A percentile compares a stretch with the other conserved stretches of the same genome.
phyloP scores from a whole-genome alignment of 1,284 basidiomycete genomes.

The Blastosporella zonata region DNA sequence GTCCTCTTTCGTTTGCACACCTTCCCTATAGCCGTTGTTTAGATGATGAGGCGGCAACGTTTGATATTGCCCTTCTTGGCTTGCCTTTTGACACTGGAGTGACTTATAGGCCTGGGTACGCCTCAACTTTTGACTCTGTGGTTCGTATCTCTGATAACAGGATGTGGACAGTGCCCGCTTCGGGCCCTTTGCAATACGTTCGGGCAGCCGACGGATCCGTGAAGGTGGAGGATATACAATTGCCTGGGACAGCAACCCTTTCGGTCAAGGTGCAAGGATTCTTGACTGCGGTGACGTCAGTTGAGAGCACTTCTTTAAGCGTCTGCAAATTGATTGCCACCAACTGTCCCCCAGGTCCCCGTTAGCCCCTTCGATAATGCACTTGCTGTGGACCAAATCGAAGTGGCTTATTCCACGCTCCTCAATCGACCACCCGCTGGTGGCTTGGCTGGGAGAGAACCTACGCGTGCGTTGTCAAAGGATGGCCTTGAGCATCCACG shows the following conservation, averaged over 20 bases:
- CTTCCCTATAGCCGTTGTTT: conserved; percentile 69
- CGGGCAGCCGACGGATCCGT: conserved; percentile 68
- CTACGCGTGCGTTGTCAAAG: conserved; percentile 39
- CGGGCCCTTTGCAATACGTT: conserved; percentile 78
- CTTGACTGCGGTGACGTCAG: conserved; percentile 81
- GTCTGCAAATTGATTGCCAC: neutral
- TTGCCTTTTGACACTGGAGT: conserved; percentile 81
- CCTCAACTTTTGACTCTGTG: neutral
- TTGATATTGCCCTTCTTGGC: conserved; percentile 76
- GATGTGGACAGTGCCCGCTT: conserved; percentile 58
- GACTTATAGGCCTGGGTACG: conserved; percentile 60
- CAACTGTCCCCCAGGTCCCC: conserved; percentile 49
- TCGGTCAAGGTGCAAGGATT: conserved; percentile 51
- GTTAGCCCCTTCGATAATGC: conserved; percentile 71
- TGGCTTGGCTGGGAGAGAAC: conserved; percentile 24
- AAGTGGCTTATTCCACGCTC: conserved; percentile 72
- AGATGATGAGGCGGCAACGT: conserved; percentile 49
- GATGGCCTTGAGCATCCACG: conserved; percentile 62
- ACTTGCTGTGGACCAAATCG: conserved; percentile 75
- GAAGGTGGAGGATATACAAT: conserved; percentile 57
- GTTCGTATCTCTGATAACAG: neutral
- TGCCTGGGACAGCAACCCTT: conserved; percentile 69
- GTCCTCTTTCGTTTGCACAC: conserved; percentile 73
- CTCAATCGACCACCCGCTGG: conserved; percentile 49
- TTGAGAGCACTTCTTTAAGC: conserved; percentile 1